Evolutionary conservation across 164 flowering plant species (phyloP).

Genomic region (Liriodendron chinense): DNA sequence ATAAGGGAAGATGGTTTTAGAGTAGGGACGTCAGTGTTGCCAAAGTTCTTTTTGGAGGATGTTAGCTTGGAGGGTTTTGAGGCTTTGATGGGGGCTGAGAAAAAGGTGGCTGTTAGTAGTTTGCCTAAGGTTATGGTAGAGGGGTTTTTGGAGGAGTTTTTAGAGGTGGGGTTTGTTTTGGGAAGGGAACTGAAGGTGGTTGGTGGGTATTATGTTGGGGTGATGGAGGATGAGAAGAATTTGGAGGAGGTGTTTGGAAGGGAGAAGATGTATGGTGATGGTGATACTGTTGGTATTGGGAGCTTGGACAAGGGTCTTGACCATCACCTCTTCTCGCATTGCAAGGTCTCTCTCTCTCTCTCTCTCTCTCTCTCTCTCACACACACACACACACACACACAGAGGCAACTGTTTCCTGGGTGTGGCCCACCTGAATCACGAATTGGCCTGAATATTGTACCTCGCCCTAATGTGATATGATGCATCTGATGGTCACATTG

Average conservation of each 20-base stretch:
- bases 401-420: too few species aligned
- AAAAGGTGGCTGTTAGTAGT: slow-evolving; percentile 39
- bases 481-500: too few species aligned
- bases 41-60: slow-evolving; percentile 59
- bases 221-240: slow-evolving; percentile 22
- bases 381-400: too few species aligned
- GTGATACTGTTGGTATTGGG: slow-evolving; percentile 21
- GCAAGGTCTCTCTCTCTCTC: slow-evolving; percentile 24
- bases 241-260: slow-evolving; percentile 18
- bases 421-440: too few species aligned
- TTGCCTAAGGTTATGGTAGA: slow-evolving; percentile 67
- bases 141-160: slow-evolving; percentile 45
- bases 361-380: not conserved
- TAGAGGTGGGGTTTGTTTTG: slow-evolving; percentile 39
- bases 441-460: too few species aligned
- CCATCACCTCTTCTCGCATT: slow-evolving; percentile 20
- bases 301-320: slow-evolving; percentile 15
- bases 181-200: slow-evolving; percentile 42
- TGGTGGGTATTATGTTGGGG: slow-evolving; percentile 37
- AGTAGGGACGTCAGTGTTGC: slow-evolving; percentile 53
- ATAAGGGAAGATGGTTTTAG: slow-evolving; percentile 33
- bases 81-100: slow-evolving; percentile 27
- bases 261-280: slow-evolving; percentile 8
- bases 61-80: slow-evolving; percentile 44
- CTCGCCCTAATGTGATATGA: too few species aligned